Evolutionary conservation across 345 rosid genomes (phyloP).

Genomic region (Populus simonii): DNA sequence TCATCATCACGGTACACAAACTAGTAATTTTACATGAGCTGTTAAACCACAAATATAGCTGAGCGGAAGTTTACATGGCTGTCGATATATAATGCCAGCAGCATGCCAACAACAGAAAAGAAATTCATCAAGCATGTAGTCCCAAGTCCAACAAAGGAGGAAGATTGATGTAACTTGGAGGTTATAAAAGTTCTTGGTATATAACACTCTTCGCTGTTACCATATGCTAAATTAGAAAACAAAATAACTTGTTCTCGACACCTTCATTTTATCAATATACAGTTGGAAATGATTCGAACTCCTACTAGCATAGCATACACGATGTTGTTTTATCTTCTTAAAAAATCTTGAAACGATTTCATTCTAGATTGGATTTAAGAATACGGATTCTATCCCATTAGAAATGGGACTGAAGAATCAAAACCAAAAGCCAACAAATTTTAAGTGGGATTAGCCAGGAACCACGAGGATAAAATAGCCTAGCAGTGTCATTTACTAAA

Average conservation of each 20-base stretch:
- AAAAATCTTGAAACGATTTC: no score
- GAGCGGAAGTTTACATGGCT: background rate
- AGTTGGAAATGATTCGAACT: background rate
- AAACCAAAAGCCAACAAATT: background rate
- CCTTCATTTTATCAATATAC: no score
- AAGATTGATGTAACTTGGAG: background rate
- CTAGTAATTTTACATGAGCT: background rate
- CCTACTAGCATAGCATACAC: background rate
- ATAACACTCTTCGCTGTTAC: background rate
- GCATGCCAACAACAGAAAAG: background rate
- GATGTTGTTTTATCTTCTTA: no score
- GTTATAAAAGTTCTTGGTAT: background rate
- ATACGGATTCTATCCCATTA: no score
- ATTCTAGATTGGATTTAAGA: no score
- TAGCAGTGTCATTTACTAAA: background rate
- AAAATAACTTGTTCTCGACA: background rate
- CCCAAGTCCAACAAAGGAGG: background rate
- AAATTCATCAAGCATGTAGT: background rate
- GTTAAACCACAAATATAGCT: background rate
- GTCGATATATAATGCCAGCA: background rate
- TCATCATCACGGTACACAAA: background rate
- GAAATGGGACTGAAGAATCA: background rate
- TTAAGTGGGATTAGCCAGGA: background rate
- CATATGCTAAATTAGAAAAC: background rate
- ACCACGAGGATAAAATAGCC: background rate